Percentiles rank a stretch among this genome's conserved stretches.
phyloP scores from a whole-genome alignment of 495 filamentous ascomycete species.

The Penicillium bovifimosum region DNA sequence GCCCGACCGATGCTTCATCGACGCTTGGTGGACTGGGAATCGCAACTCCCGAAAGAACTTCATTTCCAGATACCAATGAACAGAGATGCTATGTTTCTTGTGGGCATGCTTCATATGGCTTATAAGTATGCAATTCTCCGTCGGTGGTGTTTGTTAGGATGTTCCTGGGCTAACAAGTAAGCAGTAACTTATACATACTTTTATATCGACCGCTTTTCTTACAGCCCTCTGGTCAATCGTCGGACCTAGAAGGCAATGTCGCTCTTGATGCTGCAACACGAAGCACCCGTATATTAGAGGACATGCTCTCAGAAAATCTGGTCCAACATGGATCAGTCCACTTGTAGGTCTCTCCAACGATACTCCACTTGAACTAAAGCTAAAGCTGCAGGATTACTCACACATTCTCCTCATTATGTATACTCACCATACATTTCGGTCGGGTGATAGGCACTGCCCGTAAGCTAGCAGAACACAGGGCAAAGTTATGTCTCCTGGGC shows the following conservation, averaged over 20 bases:
- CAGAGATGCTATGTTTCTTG: conserved; percentile 30
- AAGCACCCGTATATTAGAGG: conserved; percentile 41
- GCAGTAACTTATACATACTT: conserved; percentile 37
- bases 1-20: conserved; percentile 27
- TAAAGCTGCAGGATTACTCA: conserved; percentile 36
- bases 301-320: conserved; percentile 42
- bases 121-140: conserved; percentile 29
- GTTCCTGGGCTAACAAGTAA: not conserved
- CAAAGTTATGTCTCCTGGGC: conserved; percentile 41
- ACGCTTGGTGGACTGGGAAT: conserved; percentile 34
- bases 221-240: conserved; percentile 21
- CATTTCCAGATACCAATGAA: conserved; percentile 21
- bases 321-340: conserved; percentile 43
- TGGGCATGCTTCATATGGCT: conserved; percentile 41
- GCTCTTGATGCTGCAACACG: conserved; percentile 41
- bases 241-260: conserved; percentile 25
- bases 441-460: conserved; percentile 33
- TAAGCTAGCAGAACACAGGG: conserved; percentile 43
- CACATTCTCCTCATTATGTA: conserved; percentile 43
- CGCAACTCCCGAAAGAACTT: conserved; percentile 30
- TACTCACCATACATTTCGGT: conserved; percentile 42
- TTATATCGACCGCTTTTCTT: conserved; percentile 36
- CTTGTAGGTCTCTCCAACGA: conserved; percentile 22
- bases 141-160: too few species aligned
- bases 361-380: not conserved